phyloP scores from a whole-genome alignment of 2,329 filamentous ascomycete species.

The Fusarium sp. region DNA sequence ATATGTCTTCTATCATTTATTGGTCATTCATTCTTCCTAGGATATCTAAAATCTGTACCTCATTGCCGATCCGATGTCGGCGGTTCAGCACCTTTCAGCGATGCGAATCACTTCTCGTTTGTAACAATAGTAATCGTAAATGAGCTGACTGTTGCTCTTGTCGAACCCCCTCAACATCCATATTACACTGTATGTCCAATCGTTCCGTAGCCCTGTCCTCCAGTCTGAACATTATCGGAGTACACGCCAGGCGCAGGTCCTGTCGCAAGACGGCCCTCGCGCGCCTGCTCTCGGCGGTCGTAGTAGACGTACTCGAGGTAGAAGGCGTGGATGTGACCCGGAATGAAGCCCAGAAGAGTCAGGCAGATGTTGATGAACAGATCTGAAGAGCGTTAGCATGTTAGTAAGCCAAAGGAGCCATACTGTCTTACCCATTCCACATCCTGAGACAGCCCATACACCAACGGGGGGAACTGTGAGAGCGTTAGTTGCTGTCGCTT shows the following conservation, averaged over 20 bases:
- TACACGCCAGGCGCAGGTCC: conserved; percentile 76
- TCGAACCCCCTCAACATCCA: neutral
- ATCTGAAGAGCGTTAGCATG: conserved; percentile 55
- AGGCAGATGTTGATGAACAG: conserved; percentile 76
- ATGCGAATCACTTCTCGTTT: neutral
- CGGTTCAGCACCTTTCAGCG: neutral
- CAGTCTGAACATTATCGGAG: conserved; percentile 78
- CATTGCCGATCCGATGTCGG: conserved; percentile 1
- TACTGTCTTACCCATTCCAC: conserved; percentile 63
- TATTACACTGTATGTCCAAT: conserved; percentile 53
- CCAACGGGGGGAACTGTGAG: conserved; percentile 73
- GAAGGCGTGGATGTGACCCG: conserved; percentile 84
- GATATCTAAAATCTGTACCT: neutral
- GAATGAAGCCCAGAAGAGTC: conserved; percentile 78
- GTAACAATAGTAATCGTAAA: neutral
- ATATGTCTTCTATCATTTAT: neutral
- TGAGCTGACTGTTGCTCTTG: neutral
- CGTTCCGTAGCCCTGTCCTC: conserved; percentile 74
- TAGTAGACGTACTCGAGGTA: conserved; percentile 88
- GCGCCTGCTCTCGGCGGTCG: conserved; percentile 74
- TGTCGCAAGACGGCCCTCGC: conserved; percentile 66
- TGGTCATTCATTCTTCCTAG: neutral
- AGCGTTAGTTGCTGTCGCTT: conserved; percentile 36
- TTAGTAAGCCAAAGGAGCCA: conserved; percentile 1
- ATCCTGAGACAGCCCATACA: conserved; percentile 74